Evolutionary conservation across 2,329 filamentous ascomycete species (phyloP), one percentile per base, ranked within the genome.

Genomic region (Paramyrothecium roridum): DNA sequence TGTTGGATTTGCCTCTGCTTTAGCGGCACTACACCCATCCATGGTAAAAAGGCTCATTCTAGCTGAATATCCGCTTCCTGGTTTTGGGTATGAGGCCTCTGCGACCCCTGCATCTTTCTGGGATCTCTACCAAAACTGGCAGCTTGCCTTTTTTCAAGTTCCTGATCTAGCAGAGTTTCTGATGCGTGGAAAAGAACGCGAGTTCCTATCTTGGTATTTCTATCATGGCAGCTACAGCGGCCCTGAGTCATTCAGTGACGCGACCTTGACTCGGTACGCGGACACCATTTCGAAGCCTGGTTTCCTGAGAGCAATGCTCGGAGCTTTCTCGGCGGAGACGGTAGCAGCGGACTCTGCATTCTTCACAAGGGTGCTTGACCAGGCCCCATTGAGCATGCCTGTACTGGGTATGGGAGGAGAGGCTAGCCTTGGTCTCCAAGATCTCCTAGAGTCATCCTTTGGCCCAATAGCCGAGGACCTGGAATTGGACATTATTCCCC

Each of bases 151-250:
- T 63, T 80, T 80, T 62, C 67, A 70, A 23, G 71, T 80, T 10
- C 69, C 77, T 0, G 78, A 80, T 22, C 65, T 75, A 3, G 77
- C 78, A 0, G 70, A 77, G 53, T 79, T 74, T 54, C 73, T 80
- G 54, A 75, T 80, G 56, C 61, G 61, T 0, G 76, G 73, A 0
- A 67, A 69, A 1, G 76, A 79, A 59, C 72, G 65, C 56, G 64
- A 76, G 55, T 72, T 79, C 57, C 61, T 79, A 1, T 59, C 69
- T 17, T 78, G 76, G 77, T 79, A 78, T 51, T 79, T 79, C 54
- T 79, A 65, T 55, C 76, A 80, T 34, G 66, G 65, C 0, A 72
- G 68, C 19, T 80, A 79, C 57, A 70, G 73, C 0, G 76, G 76
- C 1, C 62, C 62, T 1, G 61, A 69, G 34, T 63, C 69, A 1